Evolutionary conservation across 192 early-diverging fungal species (phyloP).

Genomic region (Geranomyces variabilis): DNA sequence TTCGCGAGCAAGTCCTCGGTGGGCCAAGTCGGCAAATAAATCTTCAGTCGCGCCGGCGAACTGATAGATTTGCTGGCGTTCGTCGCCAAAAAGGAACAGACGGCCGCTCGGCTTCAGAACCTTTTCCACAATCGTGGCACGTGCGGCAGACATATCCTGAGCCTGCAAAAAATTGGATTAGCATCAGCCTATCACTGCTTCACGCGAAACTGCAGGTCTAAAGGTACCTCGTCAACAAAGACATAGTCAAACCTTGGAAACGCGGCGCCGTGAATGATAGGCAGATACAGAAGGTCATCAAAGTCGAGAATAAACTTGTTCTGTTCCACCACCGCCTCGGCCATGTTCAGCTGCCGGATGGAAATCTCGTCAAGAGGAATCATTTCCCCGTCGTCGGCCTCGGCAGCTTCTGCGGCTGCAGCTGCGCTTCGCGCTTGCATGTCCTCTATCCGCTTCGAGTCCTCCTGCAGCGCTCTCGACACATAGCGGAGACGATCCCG

Average conservation of each 20-base stretch:
- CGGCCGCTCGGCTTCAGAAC: not conserved
- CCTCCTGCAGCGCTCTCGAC: not conserved
- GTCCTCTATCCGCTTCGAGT: not conserved
- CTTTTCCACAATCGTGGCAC: slow-evolving; percentile 14
- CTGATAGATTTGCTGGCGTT: slow-evolving; percentile 31
- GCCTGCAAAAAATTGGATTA: slow-evolving; percentile 7
- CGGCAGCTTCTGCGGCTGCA: not conserved
- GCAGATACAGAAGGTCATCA: slow-evolving; percentile 35
- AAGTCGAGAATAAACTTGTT: slow-evolving; percentile 22
- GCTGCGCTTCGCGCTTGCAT: not conserved
- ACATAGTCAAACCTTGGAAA: slow-evolving; percentile 26
- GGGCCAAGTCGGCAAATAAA: not conserved
- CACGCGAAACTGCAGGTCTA: not conserved
- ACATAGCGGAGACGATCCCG: not conserved
- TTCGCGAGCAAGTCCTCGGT: not conserved
- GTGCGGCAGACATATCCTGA: slow-evolving; percentile 34
- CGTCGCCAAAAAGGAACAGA: slow-evolving; percentile 30
- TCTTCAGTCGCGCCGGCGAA: slow-evolving; percentile 20
- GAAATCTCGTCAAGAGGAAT: slow-evolving; percentile 7
- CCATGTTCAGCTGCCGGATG: slow-evolving; percentile 12
- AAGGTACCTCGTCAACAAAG: slow-evolving; percentile 31
- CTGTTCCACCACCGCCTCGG: not conserved
- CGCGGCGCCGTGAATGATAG: slow-evolving; percentile 12
- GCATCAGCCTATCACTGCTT: not conserved
- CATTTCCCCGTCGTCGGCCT: not conserved